Evolutionary conservation across 2,329 filamentous ascomycete genomes (phyloP).

Genomic region (Arthrinium phaeospermum): DNA sequence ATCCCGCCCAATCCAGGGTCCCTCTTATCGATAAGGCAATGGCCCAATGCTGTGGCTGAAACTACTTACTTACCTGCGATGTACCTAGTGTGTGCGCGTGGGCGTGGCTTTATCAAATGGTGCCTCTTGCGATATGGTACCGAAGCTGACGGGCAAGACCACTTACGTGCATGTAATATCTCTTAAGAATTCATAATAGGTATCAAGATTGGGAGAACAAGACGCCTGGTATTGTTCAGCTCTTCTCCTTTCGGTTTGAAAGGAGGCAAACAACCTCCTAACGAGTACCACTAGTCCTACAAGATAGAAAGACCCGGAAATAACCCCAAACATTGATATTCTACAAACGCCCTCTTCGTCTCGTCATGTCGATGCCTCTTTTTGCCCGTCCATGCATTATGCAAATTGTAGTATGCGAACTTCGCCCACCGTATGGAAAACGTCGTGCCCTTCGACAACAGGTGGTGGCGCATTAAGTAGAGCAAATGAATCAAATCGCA

Average conservation of each 20-base stretch:
- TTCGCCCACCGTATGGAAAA: neutral
- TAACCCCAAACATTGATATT: slow-evolving; percentile 11
- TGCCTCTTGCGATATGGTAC: neutral
- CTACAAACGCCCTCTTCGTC: slow-evolving; percentile 13
- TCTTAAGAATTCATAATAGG: neutral
- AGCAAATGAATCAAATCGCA: neutral
- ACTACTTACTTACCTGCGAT: neutral
- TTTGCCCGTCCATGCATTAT: slow-evolving; percentile 12
- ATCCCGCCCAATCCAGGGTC: slow-evolving; percentile 6
- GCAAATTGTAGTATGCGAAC: neutral
- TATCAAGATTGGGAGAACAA: neutral
- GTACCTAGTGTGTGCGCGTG: neutral
- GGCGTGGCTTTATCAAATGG: neutral
- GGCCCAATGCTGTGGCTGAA: neutral
- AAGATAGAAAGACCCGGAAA: slow-evolving; percentile 3
- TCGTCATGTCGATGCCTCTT: neutral
- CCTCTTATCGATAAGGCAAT: neutral
- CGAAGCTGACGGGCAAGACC: neutral
- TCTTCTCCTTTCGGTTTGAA: neutral
- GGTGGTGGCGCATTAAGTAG: neutral
- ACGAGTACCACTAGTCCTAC: slow-evolving; percentile 3
- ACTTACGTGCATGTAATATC: neutral
- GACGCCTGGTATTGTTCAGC: slow-evolving; percentile 1
- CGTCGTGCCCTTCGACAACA: neutral
- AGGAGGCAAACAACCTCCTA: neutral